These are phyloP conservation scores for Ophidiomyces ophidiicola DNA, from an alignment of 2,329 filamentous ascomycete species.

Conservation along the genomic window DNA sequence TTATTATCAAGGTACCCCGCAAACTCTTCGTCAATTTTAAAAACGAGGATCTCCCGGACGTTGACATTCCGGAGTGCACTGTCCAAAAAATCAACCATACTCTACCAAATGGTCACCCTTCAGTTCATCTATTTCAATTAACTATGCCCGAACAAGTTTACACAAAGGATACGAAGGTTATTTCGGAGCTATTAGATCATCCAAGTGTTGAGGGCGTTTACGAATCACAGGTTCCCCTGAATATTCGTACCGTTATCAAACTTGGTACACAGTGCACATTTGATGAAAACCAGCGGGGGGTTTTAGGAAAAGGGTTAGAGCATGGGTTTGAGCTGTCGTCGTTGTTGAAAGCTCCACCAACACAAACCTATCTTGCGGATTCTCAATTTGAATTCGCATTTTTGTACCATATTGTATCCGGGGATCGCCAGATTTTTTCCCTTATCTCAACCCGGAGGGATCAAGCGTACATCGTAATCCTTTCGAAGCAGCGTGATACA, in stretches of 20 bases:
- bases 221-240: conserved; percentile 80
- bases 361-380: conserved; percentile 63
- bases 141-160: conserved; percentile 82
- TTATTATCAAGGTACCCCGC: conserved; percentile 81
- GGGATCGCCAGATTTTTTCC: conserved; percentile 85
- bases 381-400: conserved; percentile 73
- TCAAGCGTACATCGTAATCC: conserved; percentile 76
- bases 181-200: conserved; percentile 75
- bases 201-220: conserved; percentile 95
- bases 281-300: conserved; percentile 77
- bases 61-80: conserved; percentile 71
- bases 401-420: conserved; percentile 80
- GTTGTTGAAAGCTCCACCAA: conserved; percentile 54
- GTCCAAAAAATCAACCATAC: conserved; percentile 91
- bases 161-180: conserved; percentile 69
- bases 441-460: conserved; percentile 73
- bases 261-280: conserved; percentile 88
- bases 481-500: conserved; percentile 67
- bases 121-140: conserved; percentile 86
- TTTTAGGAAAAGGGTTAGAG: conserved; percentile 83
- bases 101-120: conserved; percentile 87
- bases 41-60: conserved; percentile 71
- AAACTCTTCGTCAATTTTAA: conserved; percentile 89
- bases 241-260: conserved; percentile 74
- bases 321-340: conserved; percentile 80